Conservation (phyloP, 108 stramenopile species). For the Stephanodiscus triporus region DNA sequence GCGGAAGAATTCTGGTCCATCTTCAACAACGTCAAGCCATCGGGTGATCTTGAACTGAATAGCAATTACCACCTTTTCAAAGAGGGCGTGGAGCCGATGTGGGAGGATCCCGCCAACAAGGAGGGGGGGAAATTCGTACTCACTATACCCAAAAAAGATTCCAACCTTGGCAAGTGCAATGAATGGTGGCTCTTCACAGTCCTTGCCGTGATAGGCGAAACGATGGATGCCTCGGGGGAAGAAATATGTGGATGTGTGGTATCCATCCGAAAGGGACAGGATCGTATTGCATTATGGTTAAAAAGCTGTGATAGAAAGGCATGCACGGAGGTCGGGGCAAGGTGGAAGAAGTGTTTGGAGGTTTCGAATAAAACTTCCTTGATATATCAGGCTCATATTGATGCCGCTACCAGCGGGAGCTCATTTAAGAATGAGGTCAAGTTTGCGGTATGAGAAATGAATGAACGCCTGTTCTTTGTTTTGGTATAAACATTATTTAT, state of each 20-base stretch:
- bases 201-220: conserved; percentile 89
- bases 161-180: conserved; percentile 58
- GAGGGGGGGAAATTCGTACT: conserved; percentile 90
- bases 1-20: conserved; percentile 90
- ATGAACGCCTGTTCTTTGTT: background rate
- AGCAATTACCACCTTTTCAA: conserved; percentile 93
- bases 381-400: conserved; percentile 87
- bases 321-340: conserved; percentile 70
- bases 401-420: conserved; percentile 77
- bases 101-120: conserved; percentile 89
- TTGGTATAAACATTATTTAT: background rate
- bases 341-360: conserved; percentile 88
- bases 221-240: conserved; percentile 78
- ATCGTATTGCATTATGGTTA: conserved; percentile 90
- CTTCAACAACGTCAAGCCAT: conserved; percentile 90
- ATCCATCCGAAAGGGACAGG: conserved; percentile 79
- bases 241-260: conserved; percentile 91
- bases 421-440: conserved; percentile 77
- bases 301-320: conserved; percentile 68
- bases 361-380: conserved; percentile 71
- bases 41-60: conserved; percentile 56
- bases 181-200: conserved; percentile 88
- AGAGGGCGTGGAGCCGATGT: conserved; percentile 90
- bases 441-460: conserved; percentile 71
- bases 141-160: conserved; percentile 79